These are phyloP conservation scores for Ogataea siamensis DNA, from an alignment of 805 yeast species.

Conservation along the genomic window DNA sequence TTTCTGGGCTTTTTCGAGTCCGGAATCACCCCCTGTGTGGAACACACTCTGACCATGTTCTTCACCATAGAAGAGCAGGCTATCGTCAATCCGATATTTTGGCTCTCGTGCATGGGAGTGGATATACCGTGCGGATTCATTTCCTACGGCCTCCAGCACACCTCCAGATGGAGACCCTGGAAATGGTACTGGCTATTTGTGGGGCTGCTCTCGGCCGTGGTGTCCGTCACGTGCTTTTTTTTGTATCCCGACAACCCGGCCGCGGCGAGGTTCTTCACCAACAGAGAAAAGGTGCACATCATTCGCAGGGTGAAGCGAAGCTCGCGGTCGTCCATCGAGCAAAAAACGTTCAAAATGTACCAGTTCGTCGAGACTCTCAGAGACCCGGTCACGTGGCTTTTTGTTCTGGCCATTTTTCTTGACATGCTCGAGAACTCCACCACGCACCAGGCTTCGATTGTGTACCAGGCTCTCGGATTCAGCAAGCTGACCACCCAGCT, in stretches of 20 bases:
- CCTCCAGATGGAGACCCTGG: constrained; percentile 38
- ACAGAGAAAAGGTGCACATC: constrained; percentile 35
- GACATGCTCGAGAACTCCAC: constrained; percentile 25
- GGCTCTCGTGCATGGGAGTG: constrained; percentile 45
- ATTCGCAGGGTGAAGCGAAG: constrained; percentile 28
- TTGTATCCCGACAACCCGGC: constrained; percentile 59
- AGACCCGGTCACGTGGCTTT: constrained; percentile 43
- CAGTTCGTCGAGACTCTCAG: constrained; percentile 31
- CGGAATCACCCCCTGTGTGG: constrained; percentile 21
- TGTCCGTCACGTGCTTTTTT: constrained; percentile 33
- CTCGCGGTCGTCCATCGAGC: constrained; percentile 31
- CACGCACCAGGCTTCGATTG: constrained; percentile 19
- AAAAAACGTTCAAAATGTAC: constrained; percentile 26
- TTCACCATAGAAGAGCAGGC: constrained; percentile 42
- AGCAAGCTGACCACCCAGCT: constrained; percentile 20
- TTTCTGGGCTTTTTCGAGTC: constrained; percentile 37
- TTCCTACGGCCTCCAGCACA: constrained; percentile 25
- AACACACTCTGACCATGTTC: constrained; percentile 38
- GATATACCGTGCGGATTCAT: constrained; percentile 39
- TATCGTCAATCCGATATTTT: constrained; percentile 50
- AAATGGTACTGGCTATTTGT: constrained; percentile 52
- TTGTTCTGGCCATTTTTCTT: constrained; percentile 29
- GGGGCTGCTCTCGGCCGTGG: constrained; percentile 43
- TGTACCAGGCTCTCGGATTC: constrained; percentile 20
- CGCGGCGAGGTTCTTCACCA: constrained; percentile 44